A percentile compares a stretch with the other conserved stretches of the same genome.
phyloP scores from a whole-genome alignment of 495 filamentous ascomycete species.

The Parmelia sp. region DNA sequence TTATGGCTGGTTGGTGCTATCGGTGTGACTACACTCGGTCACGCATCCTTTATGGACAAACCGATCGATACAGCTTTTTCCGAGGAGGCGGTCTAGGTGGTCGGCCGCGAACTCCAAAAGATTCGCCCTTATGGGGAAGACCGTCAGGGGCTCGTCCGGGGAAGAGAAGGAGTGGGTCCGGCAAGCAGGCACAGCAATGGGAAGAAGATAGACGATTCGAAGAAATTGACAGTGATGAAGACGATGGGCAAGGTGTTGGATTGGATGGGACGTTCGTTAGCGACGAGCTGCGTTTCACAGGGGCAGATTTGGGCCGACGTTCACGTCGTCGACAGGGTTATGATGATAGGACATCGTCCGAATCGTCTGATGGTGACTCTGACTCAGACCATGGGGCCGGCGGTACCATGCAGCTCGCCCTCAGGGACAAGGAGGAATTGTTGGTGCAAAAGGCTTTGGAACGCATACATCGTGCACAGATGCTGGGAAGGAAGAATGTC shows the following conservation, averaged over 20 bases:
- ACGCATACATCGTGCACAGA: constrained; percentile 67
- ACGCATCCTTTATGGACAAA: constrained; percentile 95
- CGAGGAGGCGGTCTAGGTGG: constrained; percentile 99
- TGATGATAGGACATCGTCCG: constrained; percentile 41
- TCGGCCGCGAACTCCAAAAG: constrained; percentile 98
- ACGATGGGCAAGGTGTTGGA: constrained; percentile 53
- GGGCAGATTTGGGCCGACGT: constrained; percentile 47
- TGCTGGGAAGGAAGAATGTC: constrained; percentile 67
- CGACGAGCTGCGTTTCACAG: constrained; percentile 58
- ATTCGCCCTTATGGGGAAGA: constrained; percentile 96
- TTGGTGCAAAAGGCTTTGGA: constrained; percentile 67
- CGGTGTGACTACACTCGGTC: constrained; percentile 85
- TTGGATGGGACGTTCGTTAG: constrained; percentile 47
- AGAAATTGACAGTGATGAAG: constrained; percentile 64
- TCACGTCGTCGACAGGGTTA: constrained; percentile 40
- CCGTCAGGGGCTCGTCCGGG: constrained; percentile 75
- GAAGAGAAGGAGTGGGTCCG: constrained; percentile 53
- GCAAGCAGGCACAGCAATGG: constrained; percentile 46
- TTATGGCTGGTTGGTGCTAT: constrained; percentile 95
- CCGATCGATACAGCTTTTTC: constrained; percentile 99
- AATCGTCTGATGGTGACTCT: constrained; percentile 48
- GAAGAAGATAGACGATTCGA: constrained; percentile 53
- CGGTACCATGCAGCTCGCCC: constrained; percentile 46
- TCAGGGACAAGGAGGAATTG: constrained; percentile 62
- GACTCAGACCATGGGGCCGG: constrained; percentile 46